Percentiles rank a stretch among this genome's conserved stretches.
Conservation (phyloP, 164 flowering plant genomes). For the Magnolia sinica region DNA sequence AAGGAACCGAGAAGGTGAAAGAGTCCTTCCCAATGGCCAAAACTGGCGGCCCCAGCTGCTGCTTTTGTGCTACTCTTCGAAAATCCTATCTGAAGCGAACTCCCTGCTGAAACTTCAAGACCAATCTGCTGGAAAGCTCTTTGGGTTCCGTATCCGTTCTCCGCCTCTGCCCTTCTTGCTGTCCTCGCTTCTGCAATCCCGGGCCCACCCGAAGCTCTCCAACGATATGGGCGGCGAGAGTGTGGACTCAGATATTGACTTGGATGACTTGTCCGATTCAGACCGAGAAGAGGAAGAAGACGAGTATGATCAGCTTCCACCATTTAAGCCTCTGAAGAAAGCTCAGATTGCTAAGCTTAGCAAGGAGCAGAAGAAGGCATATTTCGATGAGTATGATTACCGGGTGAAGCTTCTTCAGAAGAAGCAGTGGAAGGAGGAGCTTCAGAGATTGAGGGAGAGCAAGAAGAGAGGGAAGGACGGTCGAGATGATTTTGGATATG, state of each 20-base stretch:
- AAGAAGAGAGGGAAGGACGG: conserved; percentile 60
- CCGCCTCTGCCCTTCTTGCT: conserved; percentile 92
- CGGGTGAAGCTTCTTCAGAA: conserved; percentile 92
- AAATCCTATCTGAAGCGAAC: conserved; percentile 77
- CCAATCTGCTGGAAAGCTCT: conserved; percentile 60
- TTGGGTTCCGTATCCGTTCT: conserved; percentile 80
- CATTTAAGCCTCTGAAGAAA: conserved; percentile 83
- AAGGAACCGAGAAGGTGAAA: conserved; percentile 79
- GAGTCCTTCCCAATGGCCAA: conserved; percentile 90
- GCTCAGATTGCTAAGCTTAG: conserved; percentile 76
- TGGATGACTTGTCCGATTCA: conserved; percentile 71
- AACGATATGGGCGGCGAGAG: conserved; percentile 69
- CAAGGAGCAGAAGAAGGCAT: conserved; percentile 83
- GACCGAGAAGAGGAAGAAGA: conserved; percentile 78
- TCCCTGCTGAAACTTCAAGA: conserved; percentile 78
- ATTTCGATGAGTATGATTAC: conserved; percentile 92
- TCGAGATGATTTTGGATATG: conserved; percentile 25
- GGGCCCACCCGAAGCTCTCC: conserved; percentile 82
- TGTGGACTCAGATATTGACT: conserved; percentile 79
- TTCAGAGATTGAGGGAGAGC: conserved; percentile 66
- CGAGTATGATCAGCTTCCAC: conserved; percentile 94
- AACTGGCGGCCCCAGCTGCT: conserved; percentile 78
- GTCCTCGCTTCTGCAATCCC: conserved; percentile 81
- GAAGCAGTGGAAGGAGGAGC: conserved; percentile 88
- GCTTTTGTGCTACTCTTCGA: conserved; percentile 76